Evolutionary conservation across 2,329 filamentous ascomycete species (phyloP).

Genomic region (Penicillium sp.): DNA sequence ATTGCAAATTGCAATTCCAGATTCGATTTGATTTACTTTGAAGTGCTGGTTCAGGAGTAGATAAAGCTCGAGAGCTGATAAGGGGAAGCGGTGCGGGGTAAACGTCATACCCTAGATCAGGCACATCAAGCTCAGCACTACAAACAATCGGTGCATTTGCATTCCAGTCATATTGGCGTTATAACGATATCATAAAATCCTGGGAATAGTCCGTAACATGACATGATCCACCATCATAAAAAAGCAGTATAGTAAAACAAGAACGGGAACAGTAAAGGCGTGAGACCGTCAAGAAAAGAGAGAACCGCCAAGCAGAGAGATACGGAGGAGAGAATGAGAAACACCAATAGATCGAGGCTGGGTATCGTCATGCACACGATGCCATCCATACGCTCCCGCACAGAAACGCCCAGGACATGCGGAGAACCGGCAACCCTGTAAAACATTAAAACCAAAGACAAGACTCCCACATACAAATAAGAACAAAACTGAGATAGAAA

Average conservation of each 20-base stretch:
- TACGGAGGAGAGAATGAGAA: neutral
- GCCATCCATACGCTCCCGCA: slow-evolving; percentile 29
- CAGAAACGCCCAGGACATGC: slow-evolving; percentile 33
- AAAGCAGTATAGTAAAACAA: slow-evolving; percentile 26
- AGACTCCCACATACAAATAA: slow-evolving; percentile 18
- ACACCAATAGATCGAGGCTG: slow-evolving; percentile 24
- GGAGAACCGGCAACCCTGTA: slow-evolving; percentile 16
- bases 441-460: slow-evolving; percentile 26
- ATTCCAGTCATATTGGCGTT: slow-evolving; percentile 20
- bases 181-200: slow-evolving; percentile 9
- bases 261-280: slow-evolving; percentile 13
- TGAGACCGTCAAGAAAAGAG: neutral
- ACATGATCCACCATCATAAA: slow-evolving; percentile 12
- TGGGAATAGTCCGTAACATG: slow-evolving; percentile 12
- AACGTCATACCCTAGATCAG: slow-evolving; percentile 7
- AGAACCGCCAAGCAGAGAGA: slow-evolving; percentile 13
- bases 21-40: too few relatives aligned
- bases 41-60: too few relatives aligned
- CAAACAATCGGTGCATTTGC: slow-evolving; percentile 1
- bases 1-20: neutral
- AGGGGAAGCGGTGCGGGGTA: slow-evolving; percentile 18
- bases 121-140: neutral
- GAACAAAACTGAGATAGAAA: slow-evolving; percentile 3
- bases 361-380: slow-evolving; percentile 38
- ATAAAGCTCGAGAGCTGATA: neutral